phyloP scores from a whole-genome alignment of 345 rosid genomes.

The Murraya koenigii region DNA sequence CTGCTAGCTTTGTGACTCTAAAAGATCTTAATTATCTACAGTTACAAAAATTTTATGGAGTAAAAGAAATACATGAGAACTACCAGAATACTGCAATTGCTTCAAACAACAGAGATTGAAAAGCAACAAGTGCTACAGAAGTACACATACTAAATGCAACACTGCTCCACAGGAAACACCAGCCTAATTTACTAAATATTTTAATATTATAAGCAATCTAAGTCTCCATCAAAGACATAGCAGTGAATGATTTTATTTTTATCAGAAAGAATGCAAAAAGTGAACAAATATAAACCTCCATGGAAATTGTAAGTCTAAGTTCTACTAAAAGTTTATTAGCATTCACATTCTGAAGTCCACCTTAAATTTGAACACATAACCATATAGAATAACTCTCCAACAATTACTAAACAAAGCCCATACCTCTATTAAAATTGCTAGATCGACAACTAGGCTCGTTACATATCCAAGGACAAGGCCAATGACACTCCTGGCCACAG shows the following conservation, averaged over 20 bases:
- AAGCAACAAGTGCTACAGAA: not conserved
- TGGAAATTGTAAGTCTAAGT: not conserved
- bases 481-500: slow-evolving; percentile 91
- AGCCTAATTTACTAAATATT: not conserved
- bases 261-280: not conserved
- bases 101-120: not conserved
- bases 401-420: slow-evolving; percentile 21
- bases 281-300: not conserved
- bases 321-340: not conserved
- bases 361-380: not conserved
- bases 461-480: slow-evolving; percentile 94
- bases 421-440: slow-evolving; percentile 93
- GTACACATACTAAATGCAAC: not conserved
- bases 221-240: not conserved
- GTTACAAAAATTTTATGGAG: not conserved
- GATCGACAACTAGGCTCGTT: slow-evolving; percentile 95
- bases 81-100: not conserved
- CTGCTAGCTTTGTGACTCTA: not conserved
- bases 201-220: not conserved
- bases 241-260: not conserved
- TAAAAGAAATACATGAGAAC: not conserved
- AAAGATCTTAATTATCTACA: not conserved
- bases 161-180: not conserved
- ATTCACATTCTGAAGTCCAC: not conserved
- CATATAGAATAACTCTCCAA: not conserved